These are phyloP conservation scores for Ceratocystis eucalypticola DNA, from an alignment of 2,329 filamentous ascomycete species.

Conservation along the genomic window DNA sequence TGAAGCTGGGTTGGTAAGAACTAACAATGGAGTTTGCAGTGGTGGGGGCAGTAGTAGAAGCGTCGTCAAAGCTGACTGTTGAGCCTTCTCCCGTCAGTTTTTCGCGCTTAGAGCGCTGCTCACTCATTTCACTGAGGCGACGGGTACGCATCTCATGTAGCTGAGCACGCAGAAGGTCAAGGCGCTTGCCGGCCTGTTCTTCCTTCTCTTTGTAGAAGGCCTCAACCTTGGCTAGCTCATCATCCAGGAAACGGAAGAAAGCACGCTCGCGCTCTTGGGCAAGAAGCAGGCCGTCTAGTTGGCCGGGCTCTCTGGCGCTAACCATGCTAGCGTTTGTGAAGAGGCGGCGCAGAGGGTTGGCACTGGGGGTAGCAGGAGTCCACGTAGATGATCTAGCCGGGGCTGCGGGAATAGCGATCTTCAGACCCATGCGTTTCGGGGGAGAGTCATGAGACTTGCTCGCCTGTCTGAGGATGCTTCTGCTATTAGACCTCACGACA, in stretches of 20 bases:
- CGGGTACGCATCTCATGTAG: slow-evolving; percentile 86
- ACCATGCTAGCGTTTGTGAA: slow-evolving; percentile 25
- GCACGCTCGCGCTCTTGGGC: slow-evolving; percentile 65
- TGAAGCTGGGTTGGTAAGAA: neutral
- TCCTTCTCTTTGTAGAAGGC: slow-evolving; percentile 81
- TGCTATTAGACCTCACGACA: neutral
- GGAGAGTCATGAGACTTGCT: neutral
- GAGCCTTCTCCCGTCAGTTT: slow-evolving; percentile 19
- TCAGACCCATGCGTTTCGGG: neutral
- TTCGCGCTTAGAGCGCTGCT: slow-evolving; percentile 28
- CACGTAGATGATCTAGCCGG: neutral
- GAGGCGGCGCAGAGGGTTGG: slow-evolving; percentile 26
- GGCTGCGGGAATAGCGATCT: slow-evolving; percentile 4
- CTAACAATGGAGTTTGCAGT: neutral
- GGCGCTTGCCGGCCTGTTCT: slow-evolving; percentile 61
- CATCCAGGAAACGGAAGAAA: slow-evolving; percentile 75
- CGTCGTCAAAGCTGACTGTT: slow-evolving; percentile 20
- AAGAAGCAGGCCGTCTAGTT: slow-evolving; percentile 39
- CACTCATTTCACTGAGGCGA: slow-evolving; percentile 56
- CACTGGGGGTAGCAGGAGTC: slow-evolving; percentile 23
- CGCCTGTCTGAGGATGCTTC: slow-evolving; percentile 9
- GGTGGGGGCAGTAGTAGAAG: neutral
- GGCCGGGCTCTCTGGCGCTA: slow-evolving; percentile 22
- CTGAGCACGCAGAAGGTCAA: slow-evolving; percentile 62
- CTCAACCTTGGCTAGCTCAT: slow-evolving; percentile 82